Base-by-base conservation (phyloP, 2,329 filamentous ascomycete genomes). In the Trichoderma citrinoviride region DNA sequence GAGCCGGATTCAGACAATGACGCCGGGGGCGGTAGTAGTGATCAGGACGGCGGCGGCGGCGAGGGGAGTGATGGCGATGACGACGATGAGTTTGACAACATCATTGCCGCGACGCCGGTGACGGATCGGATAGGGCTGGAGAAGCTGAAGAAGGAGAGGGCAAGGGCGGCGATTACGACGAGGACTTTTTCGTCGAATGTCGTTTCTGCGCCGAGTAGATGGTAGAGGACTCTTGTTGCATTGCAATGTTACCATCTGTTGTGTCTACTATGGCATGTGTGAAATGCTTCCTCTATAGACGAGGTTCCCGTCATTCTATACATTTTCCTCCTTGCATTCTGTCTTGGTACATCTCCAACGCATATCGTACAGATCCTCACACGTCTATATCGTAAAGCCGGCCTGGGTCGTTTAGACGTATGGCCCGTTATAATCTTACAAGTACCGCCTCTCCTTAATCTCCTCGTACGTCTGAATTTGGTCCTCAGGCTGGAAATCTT, bases 401-500 rank as follows among this genome's bases (percentile, higher is more conserved):
- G 17, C 21, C 52, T 43, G 17, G 17, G 17, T 33, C 29, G 21
- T 54, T 46, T 27, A 54, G 5, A 21, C 57, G 23, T 14, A 23
- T 43, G 43, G 25, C 55, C 8, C 33, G 25, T 67, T 7, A n/a
- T n/a, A 41, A 21, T 70, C 62, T 76, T 81, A 85, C 73, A 87
- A 69, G 25, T 70, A 76, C 67, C 92, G 83, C 82, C 90, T 90
- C 78, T 95, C 91, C 64, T 77, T 79, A 19, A 88, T 83, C 77
- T 93, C 90, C 73, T 97, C 92, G 73, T 93, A 96, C 40, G 88
- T 89, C 80, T 98, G 95, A 67, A 99, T 85, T 75, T 89, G 86
- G 78, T 99, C 95, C 29, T 94, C 95, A 15, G 87, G 81, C 72
- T 89, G 76, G 74, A 98, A 90, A 23, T 87, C 90, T 54, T 90